Evolutionary conservation across 108 stramenopile species (phyloP), one percentile per base, ranked within the genome.

Genomic region (Skeletonema costatum): DNA sequence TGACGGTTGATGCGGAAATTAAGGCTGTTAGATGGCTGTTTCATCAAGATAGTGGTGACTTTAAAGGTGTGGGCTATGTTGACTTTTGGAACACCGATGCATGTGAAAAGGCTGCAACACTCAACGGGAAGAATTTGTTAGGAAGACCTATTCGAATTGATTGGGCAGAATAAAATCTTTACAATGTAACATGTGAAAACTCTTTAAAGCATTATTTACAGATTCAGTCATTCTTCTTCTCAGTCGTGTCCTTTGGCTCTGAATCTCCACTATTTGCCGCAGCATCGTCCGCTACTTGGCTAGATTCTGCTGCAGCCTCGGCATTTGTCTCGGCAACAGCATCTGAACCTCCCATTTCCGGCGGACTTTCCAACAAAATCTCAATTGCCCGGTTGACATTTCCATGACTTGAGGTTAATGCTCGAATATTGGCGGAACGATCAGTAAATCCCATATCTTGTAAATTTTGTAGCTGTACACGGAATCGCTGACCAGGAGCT

Each of bases 21-120:
- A 95, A 93, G 77, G 91, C 95, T 32, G 88, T 98, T 14, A 86
- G 98, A 32, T 98, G 98, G 98, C 59, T 98, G 53, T 88, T 92
- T 69, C 93, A 97, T 86, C 90, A 90, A 58, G 96, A 97, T 59
- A 88, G 90, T 59, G 97, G 97, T 2, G 96, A 97, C 68, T 98
- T 98, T 74, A 95, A 97, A 76, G 98, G 98, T 38, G 91, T 90
- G 80, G 96, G 96, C 12, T 97, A 81, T 76, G 96, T 92, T 11
- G 96, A 97, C 46, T 97, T 97, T 73, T 97, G 96, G 96, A 90
- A 87, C 60, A 82, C 92, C 14, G 92, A 91, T 60, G 90, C 91
- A n/a, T 97, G 96, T 71, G 93, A 94, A 35, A 93, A 93, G 77
- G 96, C 84, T 4, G 96, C 96, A 12, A 86, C 91, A 0, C 70